Evolutionary conservation across 177 flowering plant genomes (phyloP).

Genomic region (Vitis hybrid): DNA sequence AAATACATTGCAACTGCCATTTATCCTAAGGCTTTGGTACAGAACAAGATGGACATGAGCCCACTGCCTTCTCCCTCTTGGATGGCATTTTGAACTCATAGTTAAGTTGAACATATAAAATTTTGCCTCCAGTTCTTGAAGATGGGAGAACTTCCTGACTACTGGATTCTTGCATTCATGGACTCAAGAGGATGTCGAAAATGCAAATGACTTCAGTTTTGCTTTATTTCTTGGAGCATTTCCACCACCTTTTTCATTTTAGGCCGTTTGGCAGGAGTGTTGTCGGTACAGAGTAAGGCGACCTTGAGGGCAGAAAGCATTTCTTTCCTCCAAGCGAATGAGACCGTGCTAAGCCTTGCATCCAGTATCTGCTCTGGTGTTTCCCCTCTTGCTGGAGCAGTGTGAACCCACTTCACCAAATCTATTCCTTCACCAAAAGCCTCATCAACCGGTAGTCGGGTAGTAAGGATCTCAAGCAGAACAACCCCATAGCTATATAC

Average conservation of each 20-base stretch:
- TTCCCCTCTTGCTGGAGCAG: slow-evolving; percentile 83
- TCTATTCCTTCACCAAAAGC: slow-evolving; percentile 93
- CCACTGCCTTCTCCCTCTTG: neutral
- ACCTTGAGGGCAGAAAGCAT: slow-evolving; percentile 90
- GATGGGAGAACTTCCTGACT: slow-evolving; percentile 1
- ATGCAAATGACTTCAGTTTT: slow-evolving; percentile 23
- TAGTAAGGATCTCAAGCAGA: slow-evolving; percentile 90
- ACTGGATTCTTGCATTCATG: neutral
- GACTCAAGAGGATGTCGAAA: neutral
- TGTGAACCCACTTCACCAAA: slow-evolving; percentile 97
- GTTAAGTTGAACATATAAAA: neutral
- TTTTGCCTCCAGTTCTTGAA: neutral
- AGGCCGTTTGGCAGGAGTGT: slow-evolving; percentile 86
- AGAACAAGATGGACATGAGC: slow-evolving; percentile 13
- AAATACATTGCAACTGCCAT: neutral
- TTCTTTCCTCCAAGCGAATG: slow-evolving; percentile 90
- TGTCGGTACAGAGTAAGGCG: slow-evolving; percentile 88
- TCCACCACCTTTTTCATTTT: slow-evolving; percentile 95
- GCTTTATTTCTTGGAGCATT: slow-evolving; percentile 79
- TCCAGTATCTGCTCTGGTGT: slow-evolving; percentile 96
- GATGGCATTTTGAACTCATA: neutral
- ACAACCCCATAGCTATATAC: slow-evolving; percentile 97
- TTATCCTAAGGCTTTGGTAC: slow-evolving; percentile 3
- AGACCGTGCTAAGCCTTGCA: slow-evolving; percentile 87
- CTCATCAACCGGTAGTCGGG: slow-evolving; percentile 83